These are phyloP conservation scores for Ganoderma leucocontextum DNA, from an alignment of 1,284 basidiomycete genomes.

Conservation along the genomic window DNA sequence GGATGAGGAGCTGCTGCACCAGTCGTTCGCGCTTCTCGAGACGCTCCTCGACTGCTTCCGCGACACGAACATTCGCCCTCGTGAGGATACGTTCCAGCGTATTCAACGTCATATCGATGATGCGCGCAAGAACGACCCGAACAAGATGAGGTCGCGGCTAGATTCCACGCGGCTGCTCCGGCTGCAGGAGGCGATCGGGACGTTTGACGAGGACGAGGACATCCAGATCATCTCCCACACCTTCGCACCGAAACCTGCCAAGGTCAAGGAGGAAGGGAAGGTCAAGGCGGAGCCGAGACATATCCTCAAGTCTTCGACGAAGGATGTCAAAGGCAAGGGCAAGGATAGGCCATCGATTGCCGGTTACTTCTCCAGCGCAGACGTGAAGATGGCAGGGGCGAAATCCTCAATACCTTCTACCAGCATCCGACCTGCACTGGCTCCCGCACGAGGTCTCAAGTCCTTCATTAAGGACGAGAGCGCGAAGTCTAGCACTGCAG, in stretches of 20 bases:
- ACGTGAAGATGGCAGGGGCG: slow-evolving; percentile 43
- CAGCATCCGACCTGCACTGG: slow-evolving; percentile 17
- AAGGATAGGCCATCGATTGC: slow-evolving; percentile 34
- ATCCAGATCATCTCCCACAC: slow-evolving; percentile 46
- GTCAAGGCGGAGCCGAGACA: slow-evolving; percentile 20
- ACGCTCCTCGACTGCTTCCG: slow-evolving; percentile 78
- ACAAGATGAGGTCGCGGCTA: slow-evolving; percentile 58
- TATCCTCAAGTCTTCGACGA: slow-evolving; percentile 25
- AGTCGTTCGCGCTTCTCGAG: slow-evolving; percentile 84
- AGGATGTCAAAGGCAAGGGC: slow-evolving; percentile 12
- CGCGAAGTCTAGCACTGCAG: slow-evolving; percentile 15
- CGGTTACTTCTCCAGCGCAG: slow-evolving; percentile 46
- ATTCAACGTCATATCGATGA: slow-evolving; percentile 67
- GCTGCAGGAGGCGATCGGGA: slow-evolving; percentile 64
- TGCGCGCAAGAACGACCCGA: slow-evolving; percentile 56
- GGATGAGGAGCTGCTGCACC: slow-evolving; percentile 88
- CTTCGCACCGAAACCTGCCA: slow-evolving; percentile 13
- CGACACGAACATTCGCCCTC: slow-evolving; percentile 60
- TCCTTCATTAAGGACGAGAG: slow-evolving; percentile 26
- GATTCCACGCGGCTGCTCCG: slow-evolving; percentile 62
- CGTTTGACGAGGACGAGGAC: slow-evolving; percentile 69
- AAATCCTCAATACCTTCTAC: slow-evolving; percentile 1
- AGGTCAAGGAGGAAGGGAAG: slow-evolving; percentile 23
- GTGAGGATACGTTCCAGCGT: slow-evolving; percentile 58
- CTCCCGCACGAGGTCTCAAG: background rate